phyloP scores from a whole-genome alignment of 2,329 filamentous ascomycete genomes.

The Ophiocordyceps camponoti-saundersi region DNA sequence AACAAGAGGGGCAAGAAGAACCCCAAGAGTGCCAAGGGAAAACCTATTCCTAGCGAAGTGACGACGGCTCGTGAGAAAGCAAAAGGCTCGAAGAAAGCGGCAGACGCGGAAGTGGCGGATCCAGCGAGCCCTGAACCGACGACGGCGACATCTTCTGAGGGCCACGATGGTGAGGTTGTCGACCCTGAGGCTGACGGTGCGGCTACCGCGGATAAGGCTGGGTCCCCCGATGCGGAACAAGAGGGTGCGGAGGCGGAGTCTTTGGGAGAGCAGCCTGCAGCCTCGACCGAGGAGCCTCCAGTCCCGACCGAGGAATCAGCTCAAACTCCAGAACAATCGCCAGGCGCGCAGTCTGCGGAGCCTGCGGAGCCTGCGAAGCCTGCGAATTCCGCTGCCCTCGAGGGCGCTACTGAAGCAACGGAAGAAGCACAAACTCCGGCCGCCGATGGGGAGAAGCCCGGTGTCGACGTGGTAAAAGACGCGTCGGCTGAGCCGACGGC shows the following conservation, averaged over 20 bases:
- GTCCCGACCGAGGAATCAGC: not conserved
- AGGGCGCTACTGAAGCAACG: not conserved
- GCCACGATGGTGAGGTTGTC: not conserved
- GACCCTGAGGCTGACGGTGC: not conserved
- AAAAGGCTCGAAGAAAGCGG: not conserved
- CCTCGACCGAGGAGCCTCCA: not conserved
- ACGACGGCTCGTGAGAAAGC: not conserved
- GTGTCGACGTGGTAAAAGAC: not conserved
- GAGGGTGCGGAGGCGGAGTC: not conserved
- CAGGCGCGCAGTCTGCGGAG: not conserved
- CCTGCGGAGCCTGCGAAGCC: not conserved
- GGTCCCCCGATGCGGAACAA: not conserved
- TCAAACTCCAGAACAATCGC: not conserved
- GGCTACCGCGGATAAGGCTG: not conserved
- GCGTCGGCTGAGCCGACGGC: not conserved
- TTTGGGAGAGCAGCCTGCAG: not conserved
- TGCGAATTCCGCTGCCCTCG: not conserved
- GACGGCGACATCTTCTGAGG: not conserved
- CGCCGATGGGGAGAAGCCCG: not conserved
- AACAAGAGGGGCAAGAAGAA: conserved; percentile 9
- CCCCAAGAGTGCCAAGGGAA: not conserved
- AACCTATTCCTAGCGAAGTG: not conserved
- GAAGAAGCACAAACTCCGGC: not conserved
- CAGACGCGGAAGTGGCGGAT: not conserved
- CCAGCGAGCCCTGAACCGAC: not conserved